Conservation (phyloP, 140 eudicot genomes). For the Cichorium intybus region DNA sequence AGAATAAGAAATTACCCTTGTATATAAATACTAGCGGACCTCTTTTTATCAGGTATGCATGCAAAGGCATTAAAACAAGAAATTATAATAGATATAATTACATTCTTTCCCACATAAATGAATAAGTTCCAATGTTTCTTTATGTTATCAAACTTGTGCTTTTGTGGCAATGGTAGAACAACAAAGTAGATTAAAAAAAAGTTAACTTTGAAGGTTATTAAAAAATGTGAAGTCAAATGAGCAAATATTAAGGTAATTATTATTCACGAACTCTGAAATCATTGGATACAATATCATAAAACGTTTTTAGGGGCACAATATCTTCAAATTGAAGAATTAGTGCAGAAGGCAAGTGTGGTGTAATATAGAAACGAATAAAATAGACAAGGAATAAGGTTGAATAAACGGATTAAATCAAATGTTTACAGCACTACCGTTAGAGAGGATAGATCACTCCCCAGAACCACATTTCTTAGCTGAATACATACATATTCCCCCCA, state of each 20-base stretch:
- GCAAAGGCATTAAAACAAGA: conserved; percentile 95
- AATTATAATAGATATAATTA: too few species aligned
- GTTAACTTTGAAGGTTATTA: not conserved
- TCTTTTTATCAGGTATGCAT: conserved; percentile 78
- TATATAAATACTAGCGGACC: too few species aligned
- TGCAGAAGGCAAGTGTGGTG: conserved; percentile 97
- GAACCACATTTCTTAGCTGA: too few species aligned
- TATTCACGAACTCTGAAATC: conserved; percentile 68
- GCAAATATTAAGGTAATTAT: not conserved
- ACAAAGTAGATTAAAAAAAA: not conserved
- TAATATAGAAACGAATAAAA: too few species aligned
- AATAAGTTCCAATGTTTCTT: conserved; percentile 76
- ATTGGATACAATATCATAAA: conserved; percentile 72
- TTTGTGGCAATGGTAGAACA: conserved; percentile 53
- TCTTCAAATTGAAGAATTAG: conserved; percentile 95
- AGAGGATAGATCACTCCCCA: too few species aligned
- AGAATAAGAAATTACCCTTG: too few species aligned
- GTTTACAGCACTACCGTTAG: too few species aligned
- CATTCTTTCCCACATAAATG: conserved; percentile 58
- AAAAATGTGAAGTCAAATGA: not conserved
- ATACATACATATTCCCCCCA: too few species aligned
- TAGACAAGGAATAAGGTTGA: too few species aligned
- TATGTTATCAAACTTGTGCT: conserved; percentile 76
- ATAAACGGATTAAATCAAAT: too few species aligned
- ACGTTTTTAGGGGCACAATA: conserved; percentile 74